A percentile compares a stretch with the other conserved stretches of the same genome.
phyloP scores from a whole-genome alignment of 371 early-diverging fungal genomes.

The Haplosporangium sp. region DNA sequence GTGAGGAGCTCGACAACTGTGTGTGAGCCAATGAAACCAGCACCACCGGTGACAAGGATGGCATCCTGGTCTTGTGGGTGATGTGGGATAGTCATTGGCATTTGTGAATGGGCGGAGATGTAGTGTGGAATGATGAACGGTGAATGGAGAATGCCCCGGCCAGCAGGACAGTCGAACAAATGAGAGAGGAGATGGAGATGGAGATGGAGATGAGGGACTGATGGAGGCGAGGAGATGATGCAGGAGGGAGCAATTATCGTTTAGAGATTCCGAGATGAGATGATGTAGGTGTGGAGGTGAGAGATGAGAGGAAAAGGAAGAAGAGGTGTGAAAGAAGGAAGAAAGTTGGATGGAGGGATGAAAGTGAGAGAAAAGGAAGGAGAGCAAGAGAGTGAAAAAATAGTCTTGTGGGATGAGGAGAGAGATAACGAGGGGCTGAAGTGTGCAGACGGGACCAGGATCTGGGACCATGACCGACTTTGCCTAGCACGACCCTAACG shows the following conservation, averaged over 20 bases:
- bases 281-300: neutral
- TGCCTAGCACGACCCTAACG: too few species aligned
- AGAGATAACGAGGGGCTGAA: conserved; percentile 2
- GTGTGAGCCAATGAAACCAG: conserved; percentile 92
- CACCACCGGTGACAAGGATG: conserved; percentile 82
- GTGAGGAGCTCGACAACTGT: conserved; percentile 87
- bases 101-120: conserved; percentile 3
- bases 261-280: too few species aligned
- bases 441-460: neutral
- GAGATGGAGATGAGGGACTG: neutral
- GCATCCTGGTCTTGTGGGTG: conserved; percentile 18
- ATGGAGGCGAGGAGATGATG: conserved; percentile 12
- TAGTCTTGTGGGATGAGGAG: neutral
- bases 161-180: conserved; percentile 17
- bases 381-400: conserved; percentile 10
- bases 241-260: neutral
- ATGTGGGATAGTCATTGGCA: conserved; percentile 10
- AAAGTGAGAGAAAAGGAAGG: neutral
- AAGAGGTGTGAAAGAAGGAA: neutral
- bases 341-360: neutral
- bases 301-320: neutral
- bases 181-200: neutral
- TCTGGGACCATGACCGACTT: neutral
- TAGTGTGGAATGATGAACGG: conserved; percentile 8
- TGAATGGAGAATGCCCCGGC: conserved; percentile 7